These are phyloP conservation scores for Phytopythium kandeliae DNA, from an alignment of 352 stramenopile species.

Conservation along the genomic window DNA sequence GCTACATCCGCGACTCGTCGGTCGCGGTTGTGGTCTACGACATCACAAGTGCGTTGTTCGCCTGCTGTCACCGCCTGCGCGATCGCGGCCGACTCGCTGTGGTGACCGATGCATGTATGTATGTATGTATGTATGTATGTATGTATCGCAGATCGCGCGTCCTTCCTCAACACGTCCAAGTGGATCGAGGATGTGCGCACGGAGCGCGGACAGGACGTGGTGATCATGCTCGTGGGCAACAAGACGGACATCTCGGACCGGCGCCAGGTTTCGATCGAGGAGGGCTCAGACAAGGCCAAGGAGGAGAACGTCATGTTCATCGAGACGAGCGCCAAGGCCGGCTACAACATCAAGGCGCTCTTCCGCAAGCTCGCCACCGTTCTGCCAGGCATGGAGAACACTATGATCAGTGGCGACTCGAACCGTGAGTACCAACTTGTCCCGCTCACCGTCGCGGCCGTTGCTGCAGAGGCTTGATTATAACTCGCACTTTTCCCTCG, in stretches of 20 bases:
- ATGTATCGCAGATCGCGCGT: constrained; percentile 92
- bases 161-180: constrained; percentile 98
- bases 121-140: no score
- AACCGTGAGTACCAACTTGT: constrained; percentile 82
- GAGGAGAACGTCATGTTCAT: constrained; percentile 99
- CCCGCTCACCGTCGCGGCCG: no score
- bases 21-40: constrained; percentile 99
- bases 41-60: constrained; percentile 90
- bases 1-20: constrained; percentile 98
- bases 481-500: background rate
- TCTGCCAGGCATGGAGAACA: constrained; percentile 95
- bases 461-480: no score
- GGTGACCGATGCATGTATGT: no score
- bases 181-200: constrained; percentile 99
- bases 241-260: constrained; percentile 99
- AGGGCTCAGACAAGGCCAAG: constrained; percentile 97
- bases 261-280: constrained; percentile 95
- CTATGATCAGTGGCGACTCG: constrained; percentile 80
- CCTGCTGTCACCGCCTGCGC: background rate
- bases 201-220: constrained; percentile 97
- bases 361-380: constrained; percentile 98
- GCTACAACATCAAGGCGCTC: constrained; percentile 98
- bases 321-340: constrained; percentile 98
- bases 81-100: no score
- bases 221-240: constrained; percentile 99